These are phyloP conservation scores for Tripterygium wilfordii DNA, from an alignment of 177 flowering plant genomes.

Conservation along the genomic window DNA sequence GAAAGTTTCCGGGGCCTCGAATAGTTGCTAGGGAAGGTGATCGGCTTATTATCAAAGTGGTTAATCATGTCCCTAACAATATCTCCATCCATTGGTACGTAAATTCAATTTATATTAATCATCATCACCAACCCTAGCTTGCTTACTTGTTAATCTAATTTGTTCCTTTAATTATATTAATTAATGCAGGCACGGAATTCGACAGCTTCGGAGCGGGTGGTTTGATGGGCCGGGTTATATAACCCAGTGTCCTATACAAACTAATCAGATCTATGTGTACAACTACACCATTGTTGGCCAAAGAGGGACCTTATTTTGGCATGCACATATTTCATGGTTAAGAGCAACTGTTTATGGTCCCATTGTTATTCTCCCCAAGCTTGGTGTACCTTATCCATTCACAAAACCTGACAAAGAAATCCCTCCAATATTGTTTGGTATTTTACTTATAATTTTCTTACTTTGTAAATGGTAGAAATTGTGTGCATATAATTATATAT, in stretches of 20 bases:
- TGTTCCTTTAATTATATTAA: not conserved
- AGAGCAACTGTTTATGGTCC: constrained; percentile 50
- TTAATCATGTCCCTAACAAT: constrained; percentile 23
- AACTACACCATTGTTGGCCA: constrained; percentile 53
- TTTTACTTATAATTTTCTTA: not conserved
- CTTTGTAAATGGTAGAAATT: not conserved
- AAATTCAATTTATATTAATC: not conserved
- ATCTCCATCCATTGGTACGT: constrained; percentile 33
- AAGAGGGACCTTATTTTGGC: constrained; percentile 55
- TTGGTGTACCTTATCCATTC: constrained; percentile 41
- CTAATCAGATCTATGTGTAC: constrained; percentile 39
- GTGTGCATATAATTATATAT: not conserved
- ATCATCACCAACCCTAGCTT: not conserved
- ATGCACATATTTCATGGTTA: constrained; percentile 57
- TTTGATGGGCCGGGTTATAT: constrained; percentile 42
- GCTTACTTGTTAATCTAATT: not conserved
- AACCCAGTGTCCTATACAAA: constrained; percentile 63
- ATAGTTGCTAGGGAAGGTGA: constrained; percentile 37
- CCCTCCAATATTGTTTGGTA: constrained; percentile 46
- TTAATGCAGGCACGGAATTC: constrained; percentile 28
- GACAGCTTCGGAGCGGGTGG: constrained; percentile 29
- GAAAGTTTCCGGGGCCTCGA: constrained; percentile 34
- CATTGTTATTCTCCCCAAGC: constrained; percentile 45
- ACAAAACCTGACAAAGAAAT: constrained; percentile 46
- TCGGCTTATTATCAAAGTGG: constrained; percentile 25